Evolutionary conservation across 305 asterid species (phyloP), one percentile per base, ranked within the genome.

Genomic region (Euphrasia arctica): DNA sequence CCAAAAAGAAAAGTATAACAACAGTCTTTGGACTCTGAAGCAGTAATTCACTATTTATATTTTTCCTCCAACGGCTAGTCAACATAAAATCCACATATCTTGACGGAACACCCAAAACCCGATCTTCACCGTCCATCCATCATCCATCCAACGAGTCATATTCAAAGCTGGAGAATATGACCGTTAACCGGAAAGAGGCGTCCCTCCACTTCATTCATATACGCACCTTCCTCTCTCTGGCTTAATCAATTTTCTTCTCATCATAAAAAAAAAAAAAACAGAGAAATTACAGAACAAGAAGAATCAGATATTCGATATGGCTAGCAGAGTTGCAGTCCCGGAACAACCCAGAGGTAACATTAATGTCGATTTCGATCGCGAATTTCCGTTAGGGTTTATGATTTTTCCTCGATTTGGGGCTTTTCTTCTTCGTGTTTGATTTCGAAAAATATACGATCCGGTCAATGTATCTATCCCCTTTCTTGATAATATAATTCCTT

Each of bases 311-410:
- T 1, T 0, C 3, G 43, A 7, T 49, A 85, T 85, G 94, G 83
- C 79, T 51, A 72, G 86, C 2, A 80, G 71, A 49, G 74, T 51
- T 77, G 68, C 54, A 55, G 71, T 58, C 51, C 83, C 73, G 39
- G 87, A 76, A 52, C 79, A 80, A 64, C 80, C 64, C 10, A 85
- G 82, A 83, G 89, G 90, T 80, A 65, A 22, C 3, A n/a, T 12
- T 47, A 47, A 47, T n/a, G 15, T 47, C 52, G 52, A 47, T 51
- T 51, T 51, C 22, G 15, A 4, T 50, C 5, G 15, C 9, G 8
- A 1, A 1, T 31, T 31, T 4, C 29, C 31, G 25, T 2, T 52
- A 36, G 42, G 42, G 42, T 5, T 36, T 36, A 4, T 36, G 42
- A 36, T 36, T 5, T 36, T 36, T 6, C 1, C 0, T 36, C 2